Conservation (phyloP, 192 early-diverging fungal species). For the Coemansia sp. region DNA sequence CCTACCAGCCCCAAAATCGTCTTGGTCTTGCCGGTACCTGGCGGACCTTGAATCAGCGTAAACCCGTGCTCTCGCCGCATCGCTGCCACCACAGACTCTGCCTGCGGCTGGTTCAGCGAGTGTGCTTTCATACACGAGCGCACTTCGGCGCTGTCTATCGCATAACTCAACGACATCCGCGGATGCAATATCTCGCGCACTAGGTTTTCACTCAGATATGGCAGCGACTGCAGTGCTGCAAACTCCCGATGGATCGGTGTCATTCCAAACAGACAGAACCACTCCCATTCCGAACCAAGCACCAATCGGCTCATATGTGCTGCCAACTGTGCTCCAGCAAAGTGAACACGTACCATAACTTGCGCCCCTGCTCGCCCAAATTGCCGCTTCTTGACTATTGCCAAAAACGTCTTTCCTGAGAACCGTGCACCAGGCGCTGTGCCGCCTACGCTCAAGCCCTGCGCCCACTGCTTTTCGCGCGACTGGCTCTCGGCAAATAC, state of each 20-base stretch:
- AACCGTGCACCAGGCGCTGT: constrained; percentile 8
- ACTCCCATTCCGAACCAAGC: constrained; percentile 42
- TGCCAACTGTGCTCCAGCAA: constrained; percentile 18
- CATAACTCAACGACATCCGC: constrained; percentile 12
- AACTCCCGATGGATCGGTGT: constrained; percentile 86
- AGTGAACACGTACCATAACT: constrained; percentile 34
- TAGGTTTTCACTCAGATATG: constrained; percentile 59
- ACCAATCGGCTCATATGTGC: constrained; percentile 26
- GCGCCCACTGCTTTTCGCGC: constrained; percentile 24
- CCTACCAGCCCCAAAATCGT: constrained; percentile 86
- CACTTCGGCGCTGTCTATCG: constrained; percentile 43
- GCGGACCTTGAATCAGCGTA: constrained; percentile 82
- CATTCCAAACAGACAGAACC: constrained; percentile 58
- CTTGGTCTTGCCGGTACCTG: constrained; percentile 81
- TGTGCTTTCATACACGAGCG: constrained; percentile 57
- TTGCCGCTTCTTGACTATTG: constrained; percentile 35
- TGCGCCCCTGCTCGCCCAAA: constrained; percentile 22
- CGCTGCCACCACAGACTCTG: constrained; percentile 74
- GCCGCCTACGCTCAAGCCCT: constrained; percentile 9
- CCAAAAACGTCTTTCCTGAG: constrained; percentile 34
- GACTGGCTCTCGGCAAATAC: constrained; percentile 52
- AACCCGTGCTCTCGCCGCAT: constrained; percentile 70
- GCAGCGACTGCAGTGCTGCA: constrained; percentile 66
- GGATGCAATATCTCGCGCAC: constrained; percentile 66
- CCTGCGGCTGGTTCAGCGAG: constrained; percentile 92